Percentiles rank a stretch among this genome's conserved stretches.
Conservation (phyloP, 108 stramenopile species). For the Aurantiochytrium sp. region DNA sequence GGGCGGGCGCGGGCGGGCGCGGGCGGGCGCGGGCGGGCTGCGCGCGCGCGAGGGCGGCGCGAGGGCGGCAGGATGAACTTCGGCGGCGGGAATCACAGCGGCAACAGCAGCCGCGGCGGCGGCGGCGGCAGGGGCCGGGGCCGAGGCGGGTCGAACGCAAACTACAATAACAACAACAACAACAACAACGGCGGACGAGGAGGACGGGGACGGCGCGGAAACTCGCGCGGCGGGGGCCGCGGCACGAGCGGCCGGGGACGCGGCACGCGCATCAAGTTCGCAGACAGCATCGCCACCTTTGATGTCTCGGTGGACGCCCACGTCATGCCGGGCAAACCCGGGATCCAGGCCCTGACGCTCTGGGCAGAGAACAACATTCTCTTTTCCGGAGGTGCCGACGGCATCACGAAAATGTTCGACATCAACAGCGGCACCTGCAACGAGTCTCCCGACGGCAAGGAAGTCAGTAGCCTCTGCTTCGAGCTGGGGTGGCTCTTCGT, state of each 20-base stretch:
- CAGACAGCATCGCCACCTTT: not conserved
- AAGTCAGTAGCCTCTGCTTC: not conserved
- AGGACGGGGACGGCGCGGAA: not conserved
- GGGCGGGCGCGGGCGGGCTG: no score
- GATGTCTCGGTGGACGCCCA: conserved; percentile 2
- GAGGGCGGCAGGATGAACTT: not conserved
- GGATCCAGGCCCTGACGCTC: not conserved
- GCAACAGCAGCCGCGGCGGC: not conserved
- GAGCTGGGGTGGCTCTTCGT: not conserved
- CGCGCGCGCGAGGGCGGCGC: no score
- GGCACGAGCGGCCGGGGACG: not conserved
- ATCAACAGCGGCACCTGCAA: not conserved
- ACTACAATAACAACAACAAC: not conserved
- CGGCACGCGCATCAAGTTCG: not conserved
- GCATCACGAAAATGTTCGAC: not conserved
- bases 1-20: no score
- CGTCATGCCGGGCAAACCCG: not conserved
- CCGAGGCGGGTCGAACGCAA: not conserved
- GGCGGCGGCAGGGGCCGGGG: not conserved
- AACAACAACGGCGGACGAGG: not conserved
- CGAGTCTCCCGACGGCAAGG: conserved; percentile 10
- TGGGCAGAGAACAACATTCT: not conserved
- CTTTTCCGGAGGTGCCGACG: not conserved
- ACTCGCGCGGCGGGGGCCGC: not conserved
- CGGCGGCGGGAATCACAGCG: not conserved